phyloP scores from a whole-genome alignment of 1,139 yeast species.

The Kurtzmaniella quercitrusa region DNA sequence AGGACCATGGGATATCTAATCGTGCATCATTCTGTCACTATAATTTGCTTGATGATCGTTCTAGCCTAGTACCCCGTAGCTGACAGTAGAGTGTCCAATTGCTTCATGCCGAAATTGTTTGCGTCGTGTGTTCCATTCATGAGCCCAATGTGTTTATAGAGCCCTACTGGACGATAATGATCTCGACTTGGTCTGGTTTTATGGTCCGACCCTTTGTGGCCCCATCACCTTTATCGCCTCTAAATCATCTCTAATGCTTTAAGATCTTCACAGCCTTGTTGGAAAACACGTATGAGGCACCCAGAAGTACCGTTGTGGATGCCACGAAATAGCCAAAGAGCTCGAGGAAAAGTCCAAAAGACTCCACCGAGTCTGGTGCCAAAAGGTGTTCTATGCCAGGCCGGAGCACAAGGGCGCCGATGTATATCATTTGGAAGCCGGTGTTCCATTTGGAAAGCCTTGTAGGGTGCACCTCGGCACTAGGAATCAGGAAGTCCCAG shows the following conservation, averaged over 20 bases:
- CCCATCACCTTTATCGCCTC: too few species aligned
- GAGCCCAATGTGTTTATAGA: too few species aligned
- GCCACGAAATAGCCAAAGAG: slow-evolving; percentile 50
- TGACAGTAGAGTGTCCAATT: too few species aligned
- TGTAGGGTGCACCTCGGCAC: slow-evolving; percentile 90
- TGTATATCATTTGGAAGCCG: slow-evolving; percentile 84
- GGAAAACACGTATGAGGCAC: slow-evolving; percentile 68
- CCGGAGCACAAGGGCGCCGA: slow-evolving; percentile 68
- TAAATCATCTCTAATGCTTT: slow-evolving; percentile 4
- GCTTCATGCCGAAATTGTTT: too few species aligned
- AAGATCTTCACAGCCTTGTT: slow-evolving; percentile 60
- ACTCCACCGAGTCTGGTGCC: slow-evolving; percentile 10
- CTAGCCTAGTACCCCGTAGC: too few species aligned
- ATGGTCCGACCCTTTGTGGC: too few species aligned
- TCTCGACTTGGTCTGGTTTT: too few species aligned
- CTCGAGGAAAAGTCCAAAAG: slow-evolving; percentile 12
- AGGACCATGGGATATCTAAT: neutral
- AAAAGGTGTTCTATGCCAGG: slow-evolving; percentile 49
- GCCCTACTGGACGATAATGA: too few species aligned
- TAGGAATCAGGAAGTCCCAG: slow-evolving; percentile 68
- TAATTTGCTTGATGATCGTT: too few species aligned
- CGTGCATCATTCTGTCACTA: too few species aligned
- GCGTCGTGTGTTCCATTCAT: too few species aligned
- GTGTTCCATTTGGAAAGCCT: slow-evolving; percentile 84
- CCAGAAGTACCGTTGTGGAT: slow-evolving; percentile 72